Evolutionary conservation across 805 yeast genomes (phyloP), one percentile per base, ranked within the genome.

Genomic region (Kodamaea laetipori): DNA sequence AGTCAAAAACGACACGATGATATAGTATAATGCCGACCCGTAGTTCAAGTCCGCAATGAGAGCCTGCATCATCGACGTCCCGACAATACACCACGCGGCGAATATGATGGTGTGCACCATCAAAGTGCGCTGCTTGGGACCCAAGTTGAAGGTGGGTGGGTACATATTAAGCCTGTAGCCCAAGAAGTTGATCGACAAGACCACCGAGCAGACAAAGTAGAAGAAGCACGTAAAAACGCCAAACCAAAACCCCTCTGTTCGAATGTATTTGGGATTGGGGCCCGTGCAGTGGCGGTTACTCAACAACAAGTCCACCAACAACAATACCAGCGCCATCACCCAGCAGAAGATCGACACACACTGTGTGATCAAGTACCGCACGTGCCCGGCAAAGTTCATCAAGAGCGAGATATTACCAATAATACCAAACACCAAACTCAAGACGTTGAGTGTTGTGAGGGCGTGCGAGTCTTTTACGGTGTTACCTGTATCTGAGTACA

Each of bases 231-330:
- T 86, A 47, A 84, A 64, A 0, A 78, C 77, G 0, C 89, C 95
- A 60, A 74, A 84, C 90, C 90, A 89, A 58, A 77, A 89, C 1
- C 95, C 96, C 50, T 79, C 83, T 0, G 87, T 67, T 10, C 69
- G 63, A 4, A 30, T 16, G 44, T 47, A 52, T 6, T 23, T 37
- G 8, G 55, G 39, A 44, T 51, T 44, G 2, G 35, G 26, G 15
- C 52, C 55, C 34, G 45, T 43, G 28, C 54, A 54, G 2, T 44
- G 42, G n/a, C 46, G 46, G 36, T 69, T 58, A 6, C 76, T 60
- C 2, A 71, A 55, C 5, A 75, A 51, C 1, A 84, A 58, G 2
- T 76, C 81, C 0, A 68, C 68, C 39, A 84, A 43, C 26, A 89
- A 66, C 9, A 85, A 49, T 1, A 68, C 39, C 4, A 79, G 69